Evolutionary conservation across 2,329 filamentous ascomycete species (phyloP), one percentile per base, ranked within the genome.

Genomic region (Orbilia javanica): DNA sequence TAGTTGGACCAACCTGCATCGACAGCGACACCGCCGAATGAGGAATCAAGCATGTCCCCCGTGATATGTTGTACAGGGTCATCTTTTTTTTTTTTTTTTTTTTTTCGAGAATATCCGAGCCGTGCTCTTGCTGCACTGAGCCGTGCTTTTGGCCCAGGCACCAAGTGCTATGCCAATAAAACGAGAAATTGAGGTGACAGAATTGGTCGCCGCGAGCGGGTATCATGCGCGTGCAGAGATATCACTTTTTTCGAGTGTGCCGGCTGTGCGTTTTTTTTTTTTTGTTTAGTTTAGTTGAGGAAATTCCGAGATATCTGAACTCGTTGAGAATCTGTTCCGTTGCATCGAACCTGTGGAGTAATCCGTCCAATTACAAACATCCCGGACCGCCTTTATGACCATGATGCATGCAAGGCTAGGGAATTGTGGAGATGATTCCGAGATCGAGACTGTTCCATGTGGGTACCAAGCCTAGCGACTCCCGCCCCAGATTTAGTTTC

Each of bases 91-190:
- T 34, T 34, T 34, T 34, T 34, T 34, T 4, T 34, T 34, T 34
- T n/a, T 18, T 44, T 65, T 70, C 48, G 42, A 76, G 57, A 69
- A 75, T 77, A 66, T 77, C 65, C 73, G 73, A 71, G 57, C 73
- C 73, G 73, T 77, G 64, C 64, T 60, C 20, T 44, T 44, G 34
- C 31, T 60, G n/a, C n/a, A n/a, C n/a, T n/a, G 53, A 18, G 53
- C 53, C 53, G 53, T 60, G 53, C 53, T 60, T 60, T 60, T 39
- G 18, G 53, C 10, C 13, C 29, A 69, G 52, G 65, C 65, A 39
- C 36, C 63, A 29, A 34, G 57, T 36, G 39, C 31, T 42, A 42
- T 15, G 31, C 53, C 31, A 60, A 60, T 31, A 8, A 39, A 60
- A 39, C 22, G 29, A 22, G 31, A 39, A 22, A 42, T 39, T n/a